These are phyloP conservation scores for Fomitopsis betulina DNA, from an alignment of 1,284 basidiomycete species.

Conservation along the genomic window DNA sequence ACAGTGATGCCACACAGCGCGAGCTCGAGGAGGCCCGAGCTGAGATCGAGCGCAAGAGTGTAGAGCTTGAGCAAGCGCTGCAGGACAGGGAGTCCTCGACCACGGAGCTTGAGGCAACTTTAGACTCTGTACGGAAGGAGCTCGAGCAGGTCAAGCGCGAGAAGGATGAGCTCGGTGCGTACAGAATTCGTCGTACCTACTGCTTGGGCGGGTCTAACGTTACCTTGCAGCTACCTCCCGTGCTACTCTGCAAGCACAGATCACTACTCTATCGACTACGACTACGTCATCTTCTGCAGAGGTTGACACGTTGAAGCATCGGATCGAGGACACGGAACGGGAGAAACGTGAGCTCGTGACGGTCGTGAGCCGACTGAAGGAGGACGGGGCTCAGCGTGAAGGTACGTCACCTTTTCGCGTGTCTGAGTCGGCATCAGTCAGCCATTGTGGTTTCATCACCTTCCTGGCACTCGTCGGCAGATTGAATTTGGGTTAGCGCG, in stretches of 20 bases:
- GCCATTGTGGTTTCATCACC: too few relatives aligned
- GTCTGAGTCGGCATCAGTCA: neutral
- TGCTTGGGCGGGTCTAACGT: neutral
- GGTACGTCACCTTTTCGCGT: conserved; percentile 33
- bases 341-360: conserved; percentile 78
- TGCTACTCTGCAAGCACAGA: conserved; percentile 46
- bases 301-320: conserved; percentile 48
- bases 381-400: conserved; percentile 64
- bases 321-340: conserved; percentile 66
- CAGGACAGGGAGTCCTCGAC: conserved; percentile 63
- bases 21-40: conserved; percentile 65
- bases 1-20: conserved; percentile 47
- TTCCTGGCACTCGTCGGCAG: too few relatives aligned
- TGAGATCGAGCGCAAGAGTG: conserved; percentile 60
- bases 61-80: conserved; percentile 74
- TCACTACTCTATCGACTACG: conserved; percentile 47
- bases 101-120: conserved; percentile 47
- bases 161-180: conserved; percentile 59
- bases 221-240: conserved; percentile 43
- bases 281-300: conserved; percentile 59
- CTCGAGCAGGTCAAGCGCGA: conserved; percentile 50
- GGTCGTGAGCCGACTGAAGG: conserved; percentile 69
- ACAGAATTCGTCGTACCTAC: neutral
- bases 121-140: conserved; percentile 51
- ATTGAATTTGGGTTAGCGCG: too few relatives aligned